A percentile compares a stretch with the other conserved stretches of the same genome.
Evolutionary conservation across 1,284 basidiomycete species (phyloP).

Genomic region (Coniferiporia weirii): DNA sequence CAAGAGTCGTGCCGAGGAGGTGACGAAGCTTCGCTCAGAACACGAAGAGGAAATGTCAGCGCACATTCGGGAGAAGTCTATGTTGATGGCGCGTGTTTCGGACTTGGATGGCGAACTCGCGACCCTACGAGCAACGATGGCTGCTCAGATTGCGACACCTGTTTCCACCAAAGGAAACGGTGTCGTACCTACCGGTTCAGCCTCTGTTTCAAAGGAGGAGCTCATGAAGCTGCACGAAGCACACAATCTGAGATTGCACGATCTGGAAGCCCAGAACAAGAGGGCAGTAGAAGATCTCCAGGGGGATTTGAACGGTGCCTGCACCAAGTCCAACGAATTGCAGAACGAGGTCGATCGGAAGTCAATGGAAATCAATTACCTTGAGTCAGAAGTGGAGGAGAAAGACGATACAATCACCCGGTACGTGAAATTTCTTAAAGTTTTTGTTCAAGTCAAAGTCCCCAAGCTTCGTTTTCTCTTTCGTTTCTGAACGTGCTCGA

Average conservation of each 20-base stretch:
- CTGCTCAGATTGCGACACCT: conserved; percentile 39
- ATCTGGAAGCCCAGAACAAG: conserved; percentile 69
- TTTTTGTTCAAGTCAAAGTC: conserved; percentile 12
- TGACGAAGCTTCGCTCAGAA: conserved; percentile 49
- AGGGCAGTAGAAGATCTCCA: conserved; percentile 51
- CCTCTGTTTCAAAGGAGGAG: conserved; percentile 65
- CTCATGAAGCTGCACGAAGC: conserved; percentile 71
- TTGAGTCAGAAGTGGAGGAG: conserved; percentile 74
- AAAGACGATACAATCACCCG: conserved; percentile 65
- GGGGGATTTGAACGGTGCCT: conserved; percentile 57
- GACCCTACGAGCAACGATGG: conserved; percentile 51
- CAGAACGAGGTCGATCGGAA: conserved; percentile 60
- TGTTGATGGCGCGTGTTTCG: conserved; percentile 53
- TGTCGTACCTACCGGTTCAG: conserved; percentile 35
- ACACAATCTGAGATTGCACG: conserved; percentile 75
- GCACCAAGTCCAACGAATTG: conserved; percentile 48
- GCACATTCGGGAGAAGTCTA: conserved; percentile 52
- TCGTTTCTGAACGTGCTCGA: conserved; percentile 1
- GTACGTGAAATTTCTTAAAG: conserved; percentile 57
- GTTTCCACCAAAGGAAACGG: conserved; percentile 52
- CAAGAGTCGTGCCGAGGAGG: conserved; percentile 61
- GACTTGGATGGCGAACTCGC: conserved; percentile 73
- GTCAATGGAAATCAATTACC: conserved; percentile 72
- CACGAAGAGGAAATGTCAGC: conserved; percentile 55
- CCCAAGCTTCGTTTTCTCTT: conserved; percentile 14